Evolutionary conservation across 225 moss, liverwort and hornwort species (phyloP).

Genomic region (Anthoceros angustus): DNA sequence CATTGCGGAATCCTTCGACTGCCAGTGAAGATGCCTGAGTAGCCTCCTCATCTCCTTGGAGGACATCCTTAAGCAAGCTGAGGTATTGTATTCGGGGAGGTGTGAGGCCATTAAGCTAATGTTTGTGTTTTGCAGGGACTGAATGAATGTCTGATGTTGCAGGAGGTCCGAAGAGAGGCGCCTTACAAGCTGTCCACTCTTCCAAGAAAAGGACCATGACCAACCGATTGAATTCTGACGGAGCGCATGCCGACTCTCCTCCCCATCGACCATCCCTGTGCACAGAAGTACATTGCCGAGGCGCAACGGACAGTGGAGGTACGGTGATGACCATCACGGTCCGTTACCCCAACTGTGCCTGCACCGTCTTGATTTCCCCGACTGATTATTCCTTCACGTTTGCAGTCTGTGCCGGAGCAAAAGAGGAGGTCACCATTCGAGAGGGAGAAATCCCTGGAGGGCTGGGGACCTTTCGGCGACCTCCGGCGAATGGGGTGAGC

Average conservation of each 20-base stretch:
- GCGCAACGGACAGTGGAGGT: conserved; percentile 56
- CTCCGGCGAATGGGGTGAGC: conserved; percentile 46
- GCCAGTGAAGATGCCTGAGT: conserved; percentile 89
- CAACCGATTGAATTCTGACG: conserved; percentile 48
- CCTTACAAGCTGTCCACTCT: conserved; percentile 32
- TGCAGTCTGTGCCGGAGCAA: conserved; percentile 31
- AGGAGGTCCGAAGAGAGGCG: conserved; percentile 61
- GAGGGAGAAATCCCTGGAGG: conserved; percentile 17
- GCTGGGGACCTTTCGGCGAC: conserved; percentile 19
- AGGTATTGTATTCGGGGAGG: conserved; percentile 14
- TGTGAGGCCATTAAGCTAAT: background rate
- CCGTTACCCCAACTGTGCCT: background rate
- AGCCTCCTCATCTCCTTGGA: conserved; percentile 93
- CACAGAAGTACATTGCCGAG: conserved; percentile 43
- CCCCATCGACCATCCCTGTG: conserved; percentile 69
- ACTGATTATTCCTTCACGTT: conserved; percentile 6
- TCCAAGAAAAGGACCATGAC: conserved; percentile 37
- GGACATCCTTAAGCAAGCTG: conserved; percentile 68
- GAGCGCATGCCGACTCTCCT: conserved; percentile 80
- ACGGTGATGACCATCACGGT: background rate
- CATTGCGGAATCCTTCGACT: conserved; percentile 69
- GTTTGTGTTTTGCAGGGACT: background rate
- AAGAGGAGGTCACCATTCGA: conserved; percentile 26
- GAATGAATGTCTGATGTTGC: conserved; percentile 6
- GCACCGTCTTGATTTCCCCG: background rate